Conservation (phyloP, 2,329 filamentous ascomycete species). For the Epicoccum nigrum region DNA sequence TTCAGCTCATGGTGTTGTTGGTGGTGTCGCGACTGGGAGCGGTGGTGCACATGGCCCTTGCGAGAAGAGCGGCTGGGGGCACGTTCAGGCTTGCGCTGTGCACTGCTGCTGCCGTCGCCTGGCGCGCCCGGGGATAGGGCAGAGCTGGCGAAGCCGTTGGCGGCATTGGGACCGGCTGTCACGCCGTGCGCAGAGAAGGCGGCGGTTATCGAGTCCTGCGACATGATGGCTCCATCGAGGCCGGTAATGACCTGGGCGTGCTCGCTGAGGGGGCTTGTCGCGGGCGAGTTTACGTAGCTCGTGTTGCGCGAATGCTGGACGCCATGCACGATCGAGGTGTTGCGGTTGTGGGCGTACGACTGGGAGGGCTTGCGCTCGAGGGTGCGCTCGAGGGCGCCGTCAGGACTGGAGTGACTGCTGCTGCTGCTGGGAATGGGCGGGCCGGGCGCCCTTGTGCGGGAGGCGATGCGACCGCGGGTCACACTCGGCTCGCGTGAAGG, state of each 20-base stretch:
- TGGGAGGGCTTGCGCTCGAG: slow-evolving; percentile 55
- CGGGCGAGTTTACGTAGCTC: slow-evolving; percentile 78
- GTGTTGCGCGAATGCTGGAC: slow-evolving; percentile 91
- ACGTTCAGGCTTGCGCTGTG: slow-evolving; percentile 50
- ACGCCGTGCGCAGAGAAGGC: slow-evolving; percentile 42
- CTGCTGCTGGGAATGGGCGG: slow-evolving; percentile 39
- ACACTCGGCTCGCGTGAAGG: slow-evolving; percentile 52
- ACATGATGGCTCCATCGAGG: slow-evolving; percentile 51
- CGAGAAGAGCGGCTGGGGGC: slow-evolving; percentile 66
- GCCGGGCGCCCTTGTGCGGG: slow-evolving; percentile 53
- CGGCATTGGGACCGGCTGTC: slow-evolving; percentile 17
- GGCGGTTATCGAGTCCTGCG: slow-evolving; percentile 48
- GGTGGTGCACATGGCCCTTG: slow-evolving; percentile 78
- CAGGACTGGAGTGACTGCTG: slow-evolving; percentile 44
- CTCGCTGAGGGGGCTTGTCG: slow-evolving; percentile 81
- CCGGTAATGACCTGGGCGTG: slow-evolving; percentile 71
- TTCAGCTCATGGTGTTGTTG: slow-evolving; percentile 76
- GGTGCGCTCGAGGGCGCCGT: slow-evolving; percentile 52
- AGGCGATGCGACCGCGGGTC: slow-evolving; percentile 54
- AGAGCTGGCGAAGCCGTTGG: slow-evolving; percentile 17
- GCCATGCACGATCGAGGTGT: slow-evolving; percentile 97
- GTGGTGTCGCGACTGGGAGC: slow-evolving; percentile 70
- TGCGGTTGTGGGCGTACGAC: slow-evolving; percentile 83
- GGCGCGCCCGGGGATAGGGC: slow-evolving; percentile 8
- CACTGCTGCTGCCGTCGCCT: slow-evolving; percentile 23